Base-by-base conservation (phyloP, 2,329 filamentous ascomycete genomes). In the Blastomyces parvus region DNA sequence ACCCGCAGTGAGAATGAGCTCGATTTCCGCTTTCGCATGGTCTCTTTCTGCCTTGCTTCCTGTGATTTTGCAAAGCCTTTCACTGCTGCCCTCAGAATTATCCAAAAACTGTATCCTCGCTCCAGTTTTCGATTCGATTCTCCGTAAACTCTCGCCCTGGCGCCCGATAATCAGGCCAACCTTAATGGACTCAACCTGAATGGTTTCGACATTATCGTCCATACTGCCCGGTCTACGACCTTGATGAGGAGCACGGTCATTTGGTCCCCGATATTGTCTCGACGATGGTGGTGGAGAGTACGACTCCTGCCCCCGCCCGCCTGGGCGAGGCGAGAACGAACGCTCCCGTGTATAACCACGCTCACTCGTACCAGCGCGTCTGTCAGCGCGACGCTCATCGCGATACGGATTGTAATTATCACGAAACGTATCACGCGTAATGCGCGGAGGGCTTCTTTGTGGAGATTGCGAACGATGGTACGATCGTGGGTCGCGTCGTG, bases 151-250 rank as follows among this genome's bases (percentile, higher is more conserved):
- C 78, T 96, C 92, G 68, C 91, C 91, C 72, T 92, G 89, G 65
- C 91, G 86, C 61, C 91, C 91, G 72, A 96, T 96, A 71, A 96
- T 95, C 42, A 96, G 81, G 52, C 91, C 91, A 60, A 96, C 91
- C 58, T 96, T 82, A 70, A 86, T 89, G 27, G 90, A 91, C 73
- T 96, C 91, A 70, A 96, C 91, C 70, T 88, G 84, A 68, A 96
- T 91, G 30, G 88, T 89, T 77, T 96, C 91, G 30, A 84, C 84
- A 70, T 87, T 88, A 68, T 91, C 89, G 69, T 88, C 86, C 57
- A 79, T 80, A 61, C 73, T 76, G 50, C 67, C 64, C 52, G 70
- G 71, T 42, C 65, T 67, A 60, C 72, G 75, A 53, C 67, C 66
- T 30, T 52, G 48, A 25, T 82, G 77, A 27, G 86, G 85, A 46